phyloP scores from a whole-genome alignment of 768 basidiomycete genomes.

The Coprinopsis marcescibilis region DNA sequence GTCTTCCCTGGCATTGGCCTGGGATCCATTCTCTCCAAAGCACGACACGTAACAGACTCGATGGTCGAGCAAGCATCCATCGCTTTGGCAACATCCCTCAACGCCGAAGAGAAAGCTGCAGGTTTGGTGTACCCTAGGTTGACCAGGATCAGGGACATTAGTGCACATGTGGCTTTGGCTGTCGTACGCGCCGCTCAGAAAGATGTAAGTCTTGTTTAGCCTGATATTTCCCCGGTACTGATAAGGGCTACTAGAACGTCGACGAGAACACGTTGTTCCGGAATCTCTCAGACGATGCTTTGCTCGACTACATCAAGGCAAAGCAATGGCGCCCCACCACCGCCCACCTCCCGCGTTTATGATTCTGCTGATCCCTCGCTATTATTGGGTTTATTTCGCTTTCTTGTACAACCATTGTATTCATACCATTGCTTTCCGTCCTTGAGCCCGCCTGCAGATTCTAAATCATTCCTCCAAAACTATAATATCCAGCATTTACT shows the following conservation, averaged over 20 bases:
- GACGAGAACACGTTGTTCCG: slow-evolving; percentile 44
- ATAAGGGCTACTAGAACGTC: slow-evolving; percentile 26
- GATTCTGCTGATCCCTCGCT: slow-evolving; percentile 9
- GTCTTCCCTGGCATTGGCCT: slow-evolving; percentile 60
- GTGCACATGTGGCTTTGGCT: slow-evolving; percentile 52
- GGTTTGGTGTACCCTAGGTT: slow-evolving; percentile 68
- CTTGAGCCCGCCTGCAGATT: no score
- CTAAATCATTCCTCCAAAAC: no score
- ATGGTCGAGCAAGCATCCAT: slow-evolving; percentile 68
- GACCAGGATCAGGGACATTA: slow-evolving; percentile 59
- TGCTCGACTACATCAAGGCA: slow-evolving; percentile 44
- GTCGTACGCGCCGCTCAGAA: slow-evolving; percentile 61
- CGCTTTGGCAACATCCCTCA: slow-evolving; percentile 53
- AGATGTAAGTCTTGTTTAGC: slow-evolving; percentile 35
- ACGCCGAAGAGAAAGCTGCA: slow-evolving; percentile 44
- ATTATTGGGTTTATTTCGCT: neutral
- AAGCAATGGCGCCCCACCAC: slow-evolving; percentile 52
- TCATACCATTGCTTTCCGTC: slow-evolving; percentile 2
- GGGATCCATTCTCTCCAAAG: slow-evolving; percentile 53
- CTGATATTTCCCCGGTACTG: neutral
- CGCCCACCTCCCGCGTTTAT: slow-evolving; percentile 27
- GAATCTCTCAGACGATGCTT: slow-evolving; percentile 39
- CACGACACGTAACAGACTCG: slow-evolving; percentile 53
- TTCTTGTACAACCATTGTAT: neutral
- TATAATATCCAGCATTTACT: no score